These are phyloP conservation scores for Macrolepiota dolichaula DNA, from an alignment of 768 basidiomycete genomes.

Conservation along the genomic window DNA sequence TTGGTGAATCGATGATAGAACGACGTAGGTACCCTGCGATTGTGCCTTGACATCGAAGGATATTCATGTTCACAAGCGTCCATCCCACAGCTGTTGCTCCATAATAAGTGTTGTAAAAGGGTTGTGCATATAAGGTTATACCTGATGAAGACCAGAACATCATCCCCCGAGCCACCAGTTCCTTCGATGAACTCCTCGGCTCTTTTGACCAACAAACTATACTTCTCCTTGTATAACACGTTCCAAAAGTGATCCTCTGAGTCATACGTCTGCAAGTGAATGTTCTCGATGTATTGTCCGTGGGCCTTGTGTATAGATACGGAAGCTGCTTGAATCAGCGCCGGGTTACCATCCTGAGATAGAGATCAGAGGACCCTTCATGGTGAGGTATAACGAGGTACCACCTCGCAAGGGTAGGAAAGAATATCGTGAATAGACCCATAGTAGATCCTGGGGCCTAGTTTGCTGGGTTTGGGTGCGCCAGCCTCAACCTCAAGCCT, in stretches of 20 bases:
- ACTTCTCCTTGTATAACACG: conserved; percentile 64
- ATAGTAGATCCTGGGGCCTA: conserved; percentile 72
- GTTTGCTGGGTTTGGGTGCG: conserved; percentile 23
- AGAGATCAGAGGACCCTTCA: neutral
- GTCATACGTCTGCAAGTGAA: conserved; percentile 74
- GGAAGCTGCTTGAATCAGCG: conserved; percentile 84
- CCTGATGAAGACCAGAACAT: conserved; percentile 88
- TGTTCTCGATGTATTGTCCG: conserved; percentile 84
- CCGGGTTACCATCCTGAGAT: conserved; percentile 72
- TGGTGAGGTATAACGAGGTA: conserved; percentile 5
- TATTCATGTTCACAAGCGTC: conserved; percentile 94
- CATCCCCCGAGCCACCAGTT: conserved; percentile 62
- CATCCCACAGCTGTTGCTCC: conserved; percentile 74
- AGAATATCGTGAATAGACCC: conserved; percentile 93
- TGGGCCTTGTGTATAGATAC: conserved; percentile 74
- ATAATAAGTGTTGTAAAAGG: neutral
- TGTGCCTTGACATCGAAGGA: conserved; percentile 87
- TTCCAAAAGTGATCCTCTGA: conserved; percentile 76
- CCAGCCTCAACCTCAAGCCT: conserved; percentile 54
- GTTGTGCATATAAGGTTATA: conserved; percentile 22
- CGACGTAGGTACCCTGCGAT: conserved; percentile 80
- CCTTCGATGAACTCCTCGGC: conserved; percentile 69
- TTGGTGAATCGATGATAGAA: conserved; percentile 84
- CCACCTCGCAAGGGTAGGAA: conserved; percentile 88
- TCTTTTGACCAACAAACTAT: conserved; percentile 56